Evolutionary conservation across 768 basidiomycete species (phyloP).

Genomic region (Rhodocollybia butyracea): DNA sequence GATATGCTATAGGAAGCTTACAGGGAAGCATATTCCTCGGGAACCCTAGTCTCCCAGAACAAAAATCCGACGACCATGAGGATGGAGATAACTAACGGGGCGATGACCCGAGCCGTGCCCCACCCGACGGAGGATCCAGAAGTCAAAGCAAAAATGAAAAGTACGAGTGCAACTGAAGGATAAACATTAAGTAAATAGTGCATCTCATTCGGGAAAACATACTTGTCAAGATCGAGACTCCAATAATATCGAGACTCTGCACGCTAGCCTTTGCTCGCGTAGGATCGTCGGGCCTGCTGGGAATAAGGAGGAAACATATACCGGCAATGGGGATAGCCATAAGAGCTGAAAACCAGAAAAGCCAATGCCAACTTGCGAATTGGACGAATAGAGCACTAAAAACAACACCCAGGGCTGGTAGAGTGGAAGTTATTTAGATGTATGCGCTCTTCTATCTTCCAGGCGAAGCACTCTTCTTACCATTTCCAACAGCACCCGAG

Average conservation of each 20-base stretch:
- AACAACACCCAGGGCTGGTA: constrained; percentile 32
- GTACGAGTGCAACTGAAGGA: constrained; percentile 28
- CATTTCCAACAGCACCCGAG: constrained; percentile 42
- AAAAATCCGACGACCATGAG: constrained; percentile 41
- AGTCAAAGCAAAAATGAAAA: constrained; percentile 42
- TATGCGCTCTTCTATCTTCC: background rate
- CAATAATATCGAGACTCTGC: constrained; percentile 10
- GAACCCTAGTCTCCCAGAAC: constrained; percentile 43
- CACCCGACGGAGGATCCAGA: constrained; percentile 49
- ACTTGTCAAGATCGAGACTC: constrained; percentile 8
- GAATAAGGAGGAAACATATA: background rate
- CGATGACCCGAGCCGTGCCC: constrained; percentile 40
- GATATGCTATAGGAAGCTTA: constrained; percentile 17
- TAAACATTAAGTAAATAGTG: background rate
- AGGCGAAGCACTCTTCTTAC: constrained; percentile 12
- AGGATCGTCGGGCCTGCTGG: background rate
- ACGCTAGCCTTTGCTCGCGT: background rate
- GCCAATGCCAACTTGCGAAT: constrained; percentile 38
- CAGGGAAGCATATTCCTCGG: constrained; percentile 39
- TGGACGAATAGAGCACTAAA: constrained; percentile 36
- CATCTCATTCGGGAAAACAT: background rate
- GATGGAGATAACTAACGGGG: constrained; percentile 43
- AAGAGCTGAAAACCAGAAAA: constrained; percentile 42
- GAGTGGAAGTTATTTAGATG: background rate
- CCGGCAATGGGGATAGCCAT: constrained; percentile 27